Evolutionary conservation across 257 asterid species (phyloP).

Genomic region (Fraxinus quadrangulata): DNA sequence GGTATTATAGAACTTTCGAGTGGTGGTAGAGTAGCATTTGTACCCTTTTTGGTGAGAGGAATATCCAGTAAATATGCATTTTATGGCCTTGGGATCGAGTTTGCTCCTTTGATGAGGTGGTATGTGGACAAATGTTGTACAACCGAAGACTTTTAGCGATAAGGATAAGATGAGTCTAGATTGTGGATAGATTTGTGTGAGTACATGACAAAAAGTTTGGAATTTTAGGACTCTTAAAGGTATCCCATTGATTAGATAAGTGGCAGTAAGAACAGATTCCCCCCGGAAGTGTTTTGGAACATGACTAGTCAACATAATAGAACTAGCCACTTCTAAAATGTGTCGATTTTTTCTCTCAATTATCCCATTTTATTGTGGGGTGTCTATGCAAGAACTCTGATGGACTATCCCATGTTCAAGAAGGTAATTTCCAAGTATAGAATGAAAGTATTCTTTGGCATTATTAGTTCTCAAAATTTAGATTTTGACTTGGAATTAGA

Average conservation of each 20-base stretch:
- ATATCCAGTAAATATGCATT: background rate
- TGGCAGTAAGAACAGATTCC: background rate
- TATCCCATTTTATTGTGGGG: background rate
- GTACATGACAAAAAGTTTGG: background rate
- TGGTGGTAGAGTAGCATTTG: background rate
- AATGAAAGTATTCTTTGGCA: background rate
- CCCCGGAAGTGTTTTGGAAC: background rate
- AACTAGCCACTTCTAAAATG: background rate
- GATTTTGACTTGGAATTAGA: background rate
- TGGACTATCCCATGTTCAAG: too few relatives aligned
- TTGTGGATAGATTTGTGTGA: background rate
- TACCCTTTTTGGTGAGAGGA: background rate
- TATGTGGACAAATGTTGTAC: background rate
- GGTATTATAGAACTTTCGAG: background rate
- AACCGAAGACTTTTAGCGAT: background rate
- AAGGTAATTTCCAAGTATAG: background rate
- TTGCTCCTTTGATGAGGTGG: too few relatives aligned
- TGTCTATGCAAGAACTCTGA: background rate
- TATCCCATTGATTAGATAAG: background rate
- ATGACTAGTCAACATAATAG: background rate
- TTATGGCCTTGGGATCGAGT: background rate
- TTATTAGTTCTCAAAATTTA: background rate
- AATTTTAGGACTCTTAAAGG: background rate
- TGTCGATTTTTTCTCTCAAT: background rate
- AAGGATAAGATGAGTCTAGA: background rate